Evolutionary conservation across 768 basidiomycete species (phyloP).

Genomic region (Lenzites betulinus): DNA sequence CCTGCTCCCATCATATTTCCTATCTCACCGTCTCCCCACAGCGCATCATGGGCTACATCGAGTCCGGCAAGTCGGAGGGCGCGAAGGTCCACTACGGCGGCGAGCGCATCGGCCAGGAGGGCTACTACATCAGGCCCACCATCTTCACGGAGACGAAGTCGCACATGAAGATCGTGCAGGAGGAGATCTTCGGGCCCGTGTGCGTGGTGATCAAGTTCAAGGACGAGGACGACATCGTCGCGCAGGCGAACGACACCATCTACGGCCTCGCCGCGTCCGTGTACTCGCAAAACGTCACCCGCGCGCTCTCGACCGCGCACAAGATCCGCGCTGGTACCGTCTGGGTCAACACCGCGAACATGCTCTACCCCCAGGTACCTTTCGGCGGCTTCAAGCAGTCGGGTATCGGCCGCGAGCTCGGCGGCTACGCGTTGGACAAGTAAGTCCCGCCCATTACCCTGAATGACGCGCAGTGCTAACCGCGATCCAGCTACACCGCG

Average conservation of each 20-base stretch:
- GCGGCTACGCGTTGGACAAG: slow-evolving; percentile 53
- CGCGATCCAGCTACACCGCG: slow-evolving; percentile 46
- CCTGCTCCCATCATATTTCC: neutral
- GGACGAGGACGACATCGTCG: slow-evolving; percentile 60
- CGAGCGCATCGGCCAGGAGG: slow-evolving; percentile 51
- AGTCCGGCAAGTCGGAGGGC: slow-evolving; percentile 58
- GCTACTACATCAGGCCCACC: slow-evolving; percentile 65
- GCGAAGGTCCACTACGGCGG: slow-evolving; percentile 63
- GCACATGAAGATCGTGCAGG: slow-evolving; percentile 58
- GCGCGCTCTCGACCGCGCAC: slow-evolving; percentile 73
- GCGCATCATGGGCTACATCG: slow-evolving; percentile 65
- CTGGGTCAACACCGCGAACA: slow-evolving; percentile 59
- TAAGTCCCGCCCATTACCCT: slow-evolving; percentile 18
- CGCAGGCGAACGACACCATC: slow-evolving; percentile 79
- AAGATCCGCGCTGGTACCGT: slow-evolving; percentile 79
- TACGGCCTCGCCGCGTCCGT: slow-evolving; percentile 91
- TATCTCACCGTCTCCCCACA: slow-evolving; percentile 25
- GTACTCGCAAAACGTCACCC: slow-evolving; percentile 77
- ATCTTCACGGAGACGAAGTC: slow-evolving; percentile 58
- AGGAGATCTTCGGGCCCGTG: slow-evolving; percentile 74
- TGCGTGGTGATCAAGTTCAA: slow-evolving; percentile 69
- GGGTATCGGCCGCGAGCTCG: slow-evolving; percentile 69
- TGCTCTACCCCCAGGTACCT: slow-evolving; percentile 51
- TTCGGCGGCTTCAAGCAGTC: slow-evolving; percentile 78
- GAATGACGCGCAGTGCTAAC: neutral